phyloP scores from a whole-genome alignment of 805 yeast species.

The Zygoascus bituminiphila region DNA sequence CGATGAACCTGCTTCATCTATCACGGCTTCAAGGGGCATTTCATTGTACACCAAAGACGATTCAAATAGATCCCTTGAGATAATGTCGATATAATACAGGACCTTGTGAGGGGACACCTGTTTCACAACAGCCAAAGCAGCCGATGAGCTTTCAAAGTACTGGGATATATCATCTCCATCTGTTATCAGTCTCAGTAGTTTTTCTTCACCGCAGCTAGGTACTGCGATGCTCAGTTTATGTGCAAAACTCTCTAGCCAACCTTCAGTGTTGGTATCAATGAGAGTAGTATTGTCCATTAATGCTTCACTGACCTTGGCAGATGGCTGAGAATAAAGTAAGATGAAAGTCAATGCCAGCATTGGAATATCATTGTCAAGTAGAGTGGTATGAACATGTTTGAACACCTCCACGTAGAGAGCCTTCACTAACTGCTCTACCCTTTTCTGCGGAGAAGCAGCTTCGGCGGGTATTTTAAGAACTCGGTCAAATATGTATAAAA shows the following conservation, averaged over 20 bases:
- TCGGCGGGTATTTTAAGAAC: slow-evolving; percentile 20
- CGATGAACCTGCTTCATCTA: slow-evolving; percentile 14
- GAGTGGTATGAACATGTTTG: slow-evolving; percentile 38
- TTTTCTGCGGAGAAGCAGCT: slow-evolving; percentile 7
- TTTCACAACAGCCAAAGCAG: neutral
- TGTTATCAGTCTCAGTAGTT: neutral
- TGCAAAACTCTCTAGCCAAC: neutral
- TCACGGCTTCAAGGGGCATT: slow-evolving; percentile 16
- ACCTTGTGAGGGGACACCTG: slow-evolving; percentile 9
- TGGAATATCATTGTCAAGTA: slow-evolving; percentile 17
- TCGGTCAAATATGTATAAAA: slow-evolving; percentile 30
- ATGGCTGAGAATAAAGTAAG: slow-evolving; percentile 1
- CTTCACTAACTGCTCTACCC: slow-evolving; percentile 30
- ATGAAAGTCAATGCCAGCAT: neutral
- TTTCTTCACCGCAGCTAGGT: neutral
- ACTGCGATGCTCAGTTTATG: neutral
- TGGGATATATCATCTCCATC: neutral
- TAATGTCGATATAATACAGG: slow-evolving; percentile 4
- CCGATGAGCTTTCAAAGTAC: neutral
- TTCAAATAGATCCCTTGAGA: slow-evolving; percentile 9
- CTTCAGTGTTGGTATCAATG: neutral
- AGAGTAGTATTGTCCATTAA: neutral
- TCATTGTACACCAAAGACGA: slow-evolving; percentile 4
- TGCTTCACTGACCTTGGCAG: neutral
- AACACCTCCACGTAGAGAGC: slow-evolving; percentile 41